Conservation (phyloP, 1,284 basidiomycete genomes). For the Takashimella tepidaria region DNA sequence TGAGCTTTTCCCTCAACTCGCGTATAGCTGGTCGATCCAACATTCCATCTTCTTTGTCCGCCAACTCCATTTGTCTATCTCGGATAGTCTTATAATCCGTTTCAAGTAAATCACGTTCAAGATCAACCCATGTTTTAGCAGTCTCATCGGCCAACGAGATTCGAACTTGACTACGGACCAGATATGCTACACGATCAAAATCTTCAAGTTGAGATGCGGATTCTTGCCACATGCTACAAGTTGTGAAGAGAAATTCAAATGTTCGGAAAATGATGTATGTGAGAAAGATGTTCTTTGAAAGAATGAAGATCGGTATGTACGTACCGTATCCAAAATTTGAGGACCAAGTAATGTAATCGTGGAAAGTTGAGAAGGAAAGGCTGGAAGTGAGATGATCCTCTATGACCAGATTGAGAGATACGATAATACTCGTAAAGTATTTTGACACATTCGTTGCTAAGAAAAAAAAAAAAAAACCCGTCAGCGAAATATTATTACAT, state of each 20-base stretch:
- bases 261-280: background rate
- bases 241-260: no score
- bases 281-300: background rate
- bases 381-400: constrained; percentile 67
- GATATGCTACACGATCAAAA: constrained; percentile 72
- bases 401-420: constrained; percentile 35
- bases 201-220: constrained; percentile 75
- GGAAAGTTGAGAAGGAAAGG: constrained; percentile 86
- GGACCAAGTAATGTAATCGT: constrained; percentile 73
- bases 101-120: constrained; percentile 78
- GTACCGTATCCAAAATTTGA: constrained; percentile 76
- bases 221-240: constrained; percentile 82
- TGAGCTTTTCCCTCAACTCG: constrained; percentile 77
- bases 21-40: constrained; percentile 78
- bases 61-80: constrained; percentile 88
- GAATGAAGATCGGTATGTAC: constrained; percentile 3
- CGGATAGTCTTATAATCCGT: constrained; percentile 81
- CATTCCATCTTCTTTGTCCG: constrained; percentile 86
- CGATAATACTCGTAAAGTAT: constrained; percentile 69
- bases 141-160: constrained; percentile 72
- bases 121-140: constrained; percentile 72
- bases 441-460: constrained; percentile 56
- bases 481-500: no score
- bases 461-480: no score
- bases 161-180: constrained; percentile 83